Percentiles rank a stretch among this genome's conserved stretches.
Evolutionary conservation across 176 grass and related monocot species (phyloP).

Genomic region (Juncus inflexus): DNA sequence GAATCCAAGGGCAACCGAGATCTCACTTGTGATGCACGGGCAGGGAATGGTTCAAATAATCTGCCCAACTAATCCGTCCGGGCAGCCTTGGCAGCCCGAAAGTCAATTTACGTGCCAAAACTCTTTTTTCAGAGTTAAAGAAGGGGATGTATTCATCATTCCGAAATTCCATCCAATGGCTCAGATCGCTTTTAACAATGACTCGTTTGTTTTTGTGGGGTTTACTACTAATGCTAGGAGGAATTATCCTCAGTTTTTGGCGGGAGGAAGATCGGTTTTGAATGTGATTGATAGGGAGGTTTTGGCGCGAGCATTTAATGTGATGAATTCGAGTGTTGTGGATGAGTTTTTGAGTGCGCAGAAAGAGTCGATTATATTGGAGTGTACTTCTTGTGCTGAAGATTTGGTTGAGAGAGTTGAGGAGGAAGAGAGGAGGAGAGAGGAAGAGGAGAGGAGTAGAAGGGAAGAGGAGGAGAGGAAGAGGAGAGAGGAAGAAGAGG

Average conservation of each 20-base stretch:
- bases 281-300: conserved; percentile 45
- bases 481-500: not conserved
- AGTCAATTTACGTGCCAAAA: conserved; percentile 33
- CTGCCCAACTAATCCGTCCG: conserved; percentile 40
- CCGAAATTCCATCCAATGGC: conserved; percentile 79
- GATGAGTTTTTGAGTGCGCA: conserved; percentile 43
- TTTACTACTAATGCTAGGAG: conserved; percentile 61
- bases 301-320: conserved; percentile 40
- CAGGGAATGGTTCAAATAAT: conserved; percentile 67
- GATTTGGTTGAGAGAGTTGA: conserved; percentile 45
- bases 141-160: conserved; percentile 77
- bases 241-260: conserved; percentile 88
- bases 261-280: conserved; percentile 49
- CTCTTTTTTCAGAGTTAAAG: conserved; percentile 44
- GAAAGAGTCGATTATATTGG: conserved; percentile 47
- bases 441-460: not conserved
- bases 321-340: conserved; percentile 37
- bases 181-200: conserved; percentile 85
- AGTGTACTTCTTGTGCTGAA: conserved; percentile 78
- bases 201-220: conserved; percentile 71
- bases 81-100: not conserved
- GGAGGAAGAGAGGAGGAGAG: conserved; percentile 20
- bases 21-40: conserved; percentile 53
- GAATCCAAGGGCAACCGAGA: conserved; percentile 86
- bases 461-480: not conserved